Evolutionary conservation across 139 green algal species (phyloP).

Genomic region (Chlorella sp.): DNA sequence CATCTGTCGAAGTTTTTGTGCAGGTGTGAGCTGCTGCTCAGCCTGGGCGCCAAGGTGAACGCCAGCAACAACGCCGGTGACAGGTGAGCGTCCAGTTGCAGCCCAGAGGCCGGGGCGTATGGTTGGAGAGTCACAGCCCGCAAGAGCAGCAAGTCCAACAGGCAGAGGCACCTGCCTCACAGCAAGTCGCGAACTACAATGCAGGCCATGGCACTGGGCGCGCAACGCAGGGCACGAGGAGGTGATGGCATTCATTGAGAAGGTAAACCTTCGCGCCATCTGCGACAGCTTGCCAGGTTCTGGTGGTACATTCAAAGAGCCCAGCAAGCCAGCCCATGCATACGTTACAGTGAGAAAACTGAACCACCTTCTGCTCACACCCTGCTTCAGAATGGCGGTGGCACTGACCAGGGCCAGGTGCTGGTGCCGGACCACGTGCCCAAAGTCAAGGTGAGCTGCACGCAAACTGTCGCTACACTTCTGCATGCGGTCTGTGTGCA

Average conservation of each 20-base stretch:
- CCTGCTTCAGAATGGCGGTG: slow-evolving; percentile 72
- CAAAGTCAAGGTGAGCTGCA: slow-evolving; percentile 82
- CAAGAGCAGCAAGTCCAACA: background rate
- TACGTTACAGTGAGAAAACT: background rate
- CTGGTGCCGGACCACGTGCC: slow-evolving; percentile 94
- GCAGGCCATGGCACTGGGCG: slow-evolving; percentile 84
- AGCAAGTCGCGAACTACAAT: no score
- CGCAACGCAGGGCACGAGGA: slow-evolving; percentile 79
- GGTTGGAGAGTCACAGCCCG: background rate
- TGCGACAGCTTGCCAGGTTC: slow-evolving; percentile 1
- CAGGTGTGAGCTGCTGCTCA: slow-evolving; percentile 78
- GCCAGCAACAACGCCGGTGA: slow-evolving; percentile 96
- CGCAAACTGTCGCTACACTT: background rate
- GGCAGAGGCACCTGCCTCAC: no score
- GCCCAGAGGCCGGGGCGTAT: background rate
- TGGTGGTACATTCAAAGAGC: background rate
- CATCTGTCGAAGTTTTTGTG: background rate
- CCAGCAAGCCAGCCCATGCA: background rate
- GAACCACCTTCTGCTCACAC: background rate
- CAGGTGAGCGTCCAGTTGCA: slow-evolving; percentile 7
- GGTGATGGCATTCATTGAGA: slow-evolving; percentile 78
- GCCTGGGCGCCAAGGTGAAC: slow-evolving; percentile 88
- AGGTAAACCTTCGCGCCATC: slow-evolving; percentile 49
- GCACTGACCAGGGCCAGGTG: slow-evolving; percentile 77
- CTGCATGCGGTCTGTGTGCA: no score